Evolutionary conservation across 2,329 filamentous ascomycete genomes (phyloP).

Genomic region (Claviceps sp.): DNA sequence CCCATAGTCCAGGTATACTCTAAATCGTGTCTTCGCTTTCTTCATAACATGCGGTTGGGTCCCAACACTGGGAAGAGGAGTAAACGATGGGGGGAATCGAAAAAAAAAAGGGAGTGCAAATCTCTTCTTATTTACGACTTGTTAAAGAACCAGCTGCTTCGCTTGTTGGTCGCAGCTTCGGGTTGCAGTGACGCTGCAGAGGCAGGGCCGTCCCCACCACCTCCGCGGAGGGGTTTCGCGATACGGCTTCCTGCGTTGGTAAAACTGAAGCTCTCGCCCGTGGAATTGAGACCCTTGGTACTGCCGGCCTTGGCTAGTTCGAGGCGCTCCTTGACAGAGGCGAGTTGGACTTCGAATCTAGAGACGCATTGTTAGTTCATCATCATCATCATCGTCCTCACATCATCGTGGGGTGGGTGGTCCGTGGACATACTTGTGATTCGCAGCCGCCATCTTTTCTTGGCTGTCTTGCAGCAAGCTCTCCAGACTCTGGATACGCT

Average conservation of each 20-base stretch:
- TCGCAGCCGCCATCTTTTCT: constrained; percentile 93
- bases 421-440: constrained; percentile 66
- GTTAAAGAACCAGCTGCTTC: constrained; percentile 64
- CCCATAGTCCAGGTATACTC: too few relatives aligned
- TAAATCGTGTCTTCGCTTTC: too few relatives aligned
- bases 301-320: constrained; percentile 89
- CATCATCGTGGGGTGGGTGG: not conserved
- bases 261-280: constrained; percentile 60
- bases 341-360: constrained; percentile 94
- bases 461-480: constrained; percentile 89
- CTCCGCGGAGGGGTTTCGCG: constrained; percentile 54
- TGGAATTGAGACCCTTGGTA: constrained; percentile 65
- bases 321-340: constrained; percentile 92
- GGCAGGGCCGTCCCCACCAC: constrained; percentile 34
- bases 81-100: not conserved
- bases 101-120: not conserved
- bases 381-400: not conserved
- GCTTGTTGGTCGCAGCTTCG: constrained; percentile 44
- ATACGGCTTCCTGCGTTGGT: constrained; percentile 50
- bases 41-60: too few relatives aligned
- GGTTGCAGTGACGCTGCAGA: constrained; percentile 46
- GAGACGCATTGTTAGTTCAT: not conserved
- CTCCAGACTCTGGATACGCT: constrained; percentile 91
- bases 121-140: constrained; percentile 29
- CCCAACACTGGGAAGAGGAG: too few relatives aligned